Evolutionary conservation across 805 yeast species (phyloP).

Genomic region (Naumovozyma castellii): DNA sequence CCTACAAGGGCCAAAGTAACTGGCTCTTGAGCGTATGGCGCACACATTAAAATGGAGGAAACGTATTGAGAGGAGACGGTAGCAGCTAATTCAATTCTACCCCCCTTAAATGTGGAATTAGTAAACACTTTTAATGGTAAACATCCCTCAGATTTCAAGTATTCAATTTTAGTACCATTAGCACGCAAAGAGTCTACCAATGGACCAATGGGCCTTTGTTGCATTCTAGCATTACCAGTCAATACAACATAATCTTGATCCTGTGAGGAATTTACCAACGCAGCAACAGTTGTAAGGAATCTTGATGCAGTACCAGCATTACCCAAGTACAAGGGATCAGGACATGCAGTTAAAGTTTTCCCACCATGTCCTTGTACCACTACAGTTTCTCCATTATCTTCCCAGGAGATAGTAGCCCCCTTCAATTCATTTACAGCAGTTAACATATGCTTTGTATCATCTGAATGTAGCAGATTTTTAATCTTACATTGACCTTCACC

Average conservation of each 20-base stretch:
- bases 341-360: constrained; percentile 47
- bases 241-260: constrained; percentile 43
- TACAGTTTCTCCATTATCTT: constrained; percentile 83
- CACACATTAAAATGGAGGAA: constrained; percentile 92
- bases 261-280: constrained; percentile 53
- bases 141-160: constrained; percentile 68
- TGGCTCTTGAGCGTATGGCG: constrained; percentile 86
- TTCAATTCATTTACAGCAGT: constrained; percentile 69
- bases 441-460: constrained; percentile 92
- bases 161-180: constrained; percentile 71
- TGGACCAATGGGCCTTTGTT: constrained; percentile 94
- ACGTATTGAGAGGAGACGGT: constrained; percentile 96
- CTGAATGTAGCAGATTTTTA: constrained; percentile 84
- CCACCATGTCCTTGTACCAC: constrained; percentile 85
- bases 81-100: constrained; percentile 87
- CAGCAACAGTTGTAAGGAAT: constrained; percentile 84
- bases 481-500: constrained; percentile 78
- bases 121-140: constrained; percentile 70
- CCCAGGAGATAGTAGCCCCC: constrained; percentile 76
- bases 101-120: constrained; percentile 72
- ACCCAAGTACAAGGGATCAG: constrained; percentile 73
- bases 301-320: constrained; percentile 98
- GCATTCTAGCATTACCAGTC: constrained; percentile 96
- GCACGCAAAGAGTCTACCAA: constrained; percentile 79
- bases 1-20: constrained; percentile 85